Conservation (phyloP, 73 alveolate genomes). For the Paramecium tetraurelia region DNA sequence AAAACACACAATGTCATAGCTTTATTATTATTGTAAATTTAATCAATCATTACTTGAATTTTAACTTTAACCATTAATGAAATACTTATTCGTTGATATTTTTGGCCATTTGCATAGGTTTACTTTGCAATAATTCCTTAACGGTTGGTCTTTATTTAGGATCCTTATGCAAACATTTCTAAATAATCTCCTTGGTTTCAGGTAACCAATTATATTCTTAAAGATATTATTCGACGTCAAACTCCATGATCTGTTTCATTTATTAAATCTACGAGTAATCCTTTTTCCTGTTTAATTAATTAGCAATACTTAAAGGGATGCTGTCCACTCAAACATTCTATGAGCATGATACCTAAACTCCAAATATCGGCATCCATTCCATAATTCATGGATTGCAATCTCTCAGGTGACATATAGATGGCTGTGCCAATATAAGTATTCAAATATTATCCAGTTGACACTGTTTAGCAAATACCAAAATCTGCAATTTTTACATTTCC, state of each 20-base stretch:
- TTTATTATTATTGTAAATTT: background rate
- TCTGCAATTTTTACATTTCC: conserved; percentile 89
- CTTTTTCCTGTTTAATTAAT: background rate
- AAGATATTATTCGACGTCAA: background rate
- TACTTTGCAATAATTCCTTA: background rate
- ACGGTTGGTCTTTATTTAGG: conserved; percentile 33
- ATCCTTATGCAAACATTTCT: background rate
- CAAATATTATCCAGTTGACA: conserved; percentile 64
- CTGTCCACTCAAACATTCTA: conserved; percentile 90
- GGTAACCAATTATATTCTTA: background rate
- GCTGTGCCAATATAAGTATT: conserved; percentile 93
- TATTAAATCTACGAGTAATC: background rate
- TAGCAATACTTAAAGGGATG: conserved; percentile 65
- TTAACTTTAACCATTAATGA: conserved; percentile 28
- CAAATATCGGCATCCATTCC: conserved; percentile 92
- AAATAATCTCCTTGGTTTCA: background rate
- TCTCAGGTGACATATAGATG: conserved; percentile 94
- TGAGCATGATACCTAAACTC: conserved; percentile 89
- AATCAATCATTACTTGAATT: background rate
- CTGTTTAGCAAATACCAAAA: conserved; percentile 87
- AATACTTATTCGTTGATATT: conserved; percentile 23
- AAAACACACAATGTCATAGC: too few relatives aligned
- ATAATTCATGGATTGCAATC: conserved; percentile 88
- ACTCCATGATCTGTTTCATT: background rate
- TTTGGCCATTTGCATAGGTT: conserved; percentile 45